Evolutionary conservation across 2,329 filamentous ascomycete species (phyloP), one percentile per base, ranked within the genome.

Genomic region (Pyrenochaeta sp.): DNA sequence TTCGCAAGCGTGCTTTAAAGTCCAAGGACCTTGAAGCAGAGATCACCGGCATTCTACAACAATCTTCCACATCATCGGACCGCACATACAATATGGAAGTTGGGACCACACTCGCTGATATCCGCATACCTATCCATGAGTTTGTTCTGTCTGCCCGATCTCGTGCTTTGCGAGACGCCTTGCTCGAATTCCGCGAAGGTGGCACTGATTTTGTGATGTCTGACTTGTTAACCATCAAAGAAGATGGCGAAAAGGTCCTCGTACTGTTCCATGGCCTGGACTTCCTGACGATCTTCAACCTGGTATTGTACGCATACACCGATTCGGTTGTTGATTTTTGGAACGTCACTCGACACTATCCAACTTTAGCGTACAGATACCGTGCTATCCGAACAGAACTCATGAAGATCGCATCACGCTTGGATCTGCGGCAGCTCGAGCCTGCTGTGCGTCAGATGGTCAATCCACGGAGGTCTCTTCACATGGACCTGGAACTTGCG

Each of bases 311-410:
- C 69, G 73, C 90, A 7, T 98, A 98, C 74, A 89, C 88, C 5
- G 95, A 98, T 72, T 83, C 82, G 3, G 80, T 93, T 15, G 83
- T 97, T 32, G 92, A 95, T 58, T 90, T 93, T 19, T 98, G 95
- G 95, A 91, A 93, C 64, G 89, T 90, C 61, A 89, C 89, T 4
- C 86, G 82, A 61, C 85, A 88, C 61, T 85, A 87, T 22, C 86
- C 88, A 2, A 80, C 86, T 10, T 81, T 90, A 72, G 89, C 91
- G 0, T 85, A 86, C 66, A 85, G 91, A 40, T 96, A 92, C 74
- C 90, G 93, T 25, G 88, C 93, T 69, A 84, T 96, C 19, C 89
- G 94, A 22, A 85, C 83, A 0, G 94, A 98, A 72, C 80, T 98
- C n/a, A 95, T 97, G 89, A 94, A 88, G 64, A 68, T 93, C n/a